Percentiles rank a stretch among this genome's conserved stretches.
Evolutionary conservation across 352 stramenopile species (phyloP).

Genomic region (Phytophthora multivora): DNA sequence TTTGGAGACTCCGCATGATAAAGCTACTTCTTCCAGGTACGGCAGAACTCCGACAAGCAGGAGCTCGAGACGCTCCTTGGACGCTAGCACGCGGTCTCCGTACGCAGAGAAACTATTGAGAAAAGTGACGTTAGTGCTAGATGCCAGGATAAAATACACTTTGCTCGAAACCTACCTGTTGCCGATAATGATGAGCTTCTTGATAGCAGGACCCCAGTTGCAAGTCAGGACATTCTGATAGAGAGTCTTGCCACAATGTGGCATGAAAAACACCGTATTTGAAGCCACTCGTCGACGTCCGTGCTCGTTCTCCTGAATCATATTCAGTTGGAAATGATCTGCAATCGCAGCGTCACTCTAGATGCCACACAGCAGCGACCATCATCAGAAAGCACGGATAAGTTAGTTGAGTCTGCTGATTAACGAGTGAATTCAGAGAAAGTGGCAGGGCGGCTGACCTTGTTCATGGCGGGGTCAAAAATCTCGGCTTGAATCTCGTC

Average conservation of each 20-base stretch:
- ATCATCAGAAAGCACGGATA: slow-evolving; percentile 1
- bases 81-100: slow-evolving; percentile 62
- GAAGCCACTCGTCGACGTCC: slow-evolving; percentile 38
- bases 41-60: slow-evolving; percentile 57
- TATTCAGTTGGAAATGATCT: slow-evolving; percentile 39
- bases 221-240: slow-evolving; percentile 91
- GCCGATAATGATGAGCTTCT: slow-evolving; percentile 77
- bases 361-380: neutral
- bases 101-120: slow-evolving; percentile 73
- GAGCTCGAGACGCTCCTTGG: slow-evolving; percentile 44
- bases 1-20: slow-evolving; percentile 49
- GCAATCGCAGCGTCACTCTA: slow-evolving; percentile 69
- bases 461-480: slow-evolving; percentile 84
- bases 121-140: slow-evolving; percentile 11
- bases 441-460: slow-evolving; percentile 33
- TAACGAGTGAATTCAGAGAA: neutral
- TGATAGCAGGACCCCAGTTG: slow-evolving; percentile 63
- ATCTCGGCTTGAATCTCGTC: slow-evolving; percentile 42
- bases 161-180: too few species aligned
- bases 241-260: slow-evolving; percentile 84
- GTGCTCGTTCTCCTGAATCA: slow-evolving; percentile 73
- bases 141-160: neutral
- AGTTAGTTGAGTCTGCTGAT: neutral
- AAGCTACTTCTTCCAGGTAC: slow-evolving; percentile 49
- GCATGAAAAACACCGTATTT: slow-evolving; percentile 92